Evolutionary conservation across 163 green algal genomes (phyloP).

Genomic region (Scenedesmus sp.): DNA sequence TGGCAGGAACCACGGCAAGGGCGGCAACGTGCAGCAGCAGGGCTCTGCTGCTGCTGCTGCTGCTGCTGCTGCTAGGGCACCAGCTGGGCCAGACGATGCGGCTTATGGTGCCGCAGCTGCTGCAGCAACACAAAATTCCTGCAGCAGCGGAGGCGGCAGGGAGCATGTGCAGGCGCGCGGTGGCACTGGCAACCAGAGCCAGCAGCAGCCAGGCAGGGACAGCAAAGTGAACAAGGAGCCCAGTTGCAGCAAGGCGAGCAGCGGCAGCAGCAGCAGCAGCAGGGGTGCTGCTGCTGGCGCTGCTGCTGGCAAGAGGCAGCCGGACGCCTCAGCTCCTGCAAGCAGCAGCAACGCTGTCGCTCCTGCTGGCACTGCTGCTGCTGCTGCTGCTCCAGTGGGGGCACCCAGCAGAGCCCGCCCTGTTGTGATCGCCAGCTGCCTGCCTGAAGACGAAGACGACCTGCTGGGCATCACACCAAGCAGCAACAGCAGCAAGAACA

Average conservation of each 20-base stretch:
- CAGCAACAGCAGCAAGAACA: constrained; percentile 31
- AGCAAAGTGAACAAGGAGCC: not conserved
- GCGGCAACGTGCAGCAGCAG: not conserved
- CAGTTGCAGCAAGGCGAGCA: not conserved
- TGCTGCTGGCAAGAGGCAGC: no score
- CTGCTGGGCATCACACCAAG: constrained; percentile 48
- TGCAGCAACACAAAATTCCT: not conserved
- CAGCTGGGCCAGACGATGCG: not conserved
- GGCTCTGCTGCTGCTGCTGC: not conserved
- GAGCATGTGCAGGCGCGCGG: not conserved
- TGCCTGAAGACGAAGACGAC: constrained; percentile 54
- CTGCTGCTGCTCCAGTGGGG: not conserved
- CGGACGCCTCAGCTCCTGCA: not conserved
- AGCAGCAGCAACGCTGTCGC: not conserved
- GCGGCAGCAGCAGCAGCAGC: not conserved
- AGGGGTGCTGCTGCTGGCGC: not conserved
- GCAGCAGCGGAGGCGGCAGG: not conserved
- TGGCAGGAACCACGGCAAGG: not conserved
- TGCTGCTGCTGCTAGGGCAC: not conserved
- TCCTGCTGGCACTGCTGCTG: not conserved
- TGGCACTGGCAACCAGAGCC: not conserved
- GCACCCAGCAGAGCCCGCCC: not conserved
- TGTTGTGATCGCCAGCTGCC: constrained; percentile 37
- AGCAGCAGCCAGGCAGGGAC: not conserved
- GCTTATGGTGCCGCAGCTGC: not conserved